Evolutionary conservation across 1,284 basidiomycete genomes (phyloP).

Genomic region (Ustilago crameri): DNA sequence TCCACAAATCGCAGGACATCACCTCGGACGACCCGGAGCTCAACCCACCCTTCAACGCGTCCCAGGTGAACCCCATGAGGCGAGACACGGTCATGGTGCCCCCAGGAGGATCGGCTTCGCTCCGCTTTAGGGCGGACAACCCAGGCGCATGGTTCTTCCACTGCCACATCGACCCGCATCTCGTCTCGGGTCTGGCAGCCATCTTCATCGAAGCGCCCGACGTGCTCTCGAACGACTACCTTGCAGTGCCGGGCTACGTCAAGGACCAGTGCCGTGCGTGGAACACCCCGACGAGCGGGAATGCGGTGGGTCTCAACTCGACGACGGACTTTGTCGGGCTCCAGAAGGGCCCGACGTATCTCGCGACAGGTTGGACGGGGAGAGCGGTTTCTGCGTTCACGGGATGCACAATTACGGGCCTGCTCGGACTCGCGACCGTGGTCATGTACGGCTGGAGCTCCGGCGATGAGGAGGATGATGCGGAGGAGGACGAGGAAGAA

Average conservation of each 20-base stretch:
- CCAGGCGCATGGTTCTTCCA: conserved; percentile 59
- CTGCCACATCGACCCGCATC: conserved; percentile 61
- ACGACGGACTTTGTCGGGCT: conserved; percentile 52
- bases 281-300: conserved; percentile 71
- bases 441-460: conserved; percentile 76
- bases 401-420: conserved; percentile 83
- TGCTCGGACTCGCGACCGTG: conserved; percentile 82
- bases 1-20: conserved; percentile 78
- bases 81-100: conserved; percentile 68
- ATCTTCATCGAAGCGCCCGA: conserved; percentile 81
- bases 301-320: conserved; percentile 62
- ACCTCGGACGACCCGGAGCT: conserved; percentile 79
- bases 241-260: conserved; percentile 72
- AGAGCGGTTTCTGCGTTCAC: conserved; percentile 79
- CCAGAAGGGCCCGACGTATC: conserved; percentile 31
- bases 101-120: conserved; percentile 49
- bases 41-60: conserved; percentile 85
- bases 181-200: conserved; percentile 78
- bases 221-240: conserved; percentile 69
- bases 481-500: conserved; percentile 43
- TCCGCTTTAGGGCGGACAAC: conserved; percentile 61
- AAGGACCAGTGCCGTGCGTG: conserved; percentile 79
- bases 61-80: conserved; percentile 68
- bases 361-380: conserved; percentile 56
- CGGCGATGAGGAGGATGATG: conserved; percentile 21